Base-by-base conservation (phyloP, 805 yeast genomes). In the Nadsonia fulvescens region DNA sequence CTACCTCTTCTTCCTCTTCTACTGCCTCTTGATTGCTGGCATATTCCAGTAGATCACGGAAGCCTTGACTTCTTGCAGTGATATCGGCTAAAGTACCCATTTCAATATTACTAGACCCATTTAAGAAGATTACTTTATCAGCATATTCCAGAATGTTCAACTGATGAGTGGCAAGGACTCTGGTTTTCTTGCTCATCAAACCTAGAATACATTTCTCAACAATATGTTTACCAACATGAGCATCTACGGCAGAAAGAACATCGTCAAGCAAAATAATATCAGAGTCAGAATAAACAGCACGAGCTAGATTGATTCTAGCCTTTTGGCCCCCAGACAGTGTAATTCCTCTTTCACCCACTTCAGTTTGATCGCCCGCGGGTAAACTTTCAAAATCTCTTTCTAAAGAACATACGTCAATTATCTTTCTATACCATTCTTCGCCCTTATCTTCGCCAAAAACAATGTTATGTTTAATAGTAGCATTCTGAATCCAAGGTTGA, bases 251-350 rank as follows among this genome's bases (percentile, higher is more conserved):
- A 54, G 81, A 69, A 32, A 81, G 54, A 6, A 78, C 82, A 46
- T 79, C 93, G 43, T 79, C 93, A 30, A 79, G 51, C 24, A 79
- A 46, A 8, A 76, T 53, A 20, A 76, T 64, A 34, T 75, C 81
- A 11, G 63, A 56, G 20, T 64, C 58, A 12, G 67, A 63, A 39
- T 79, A 79, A 1, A 74, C 79, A 2, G 89, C 76, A 38, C 93
- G 62, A 1, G 93, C 93, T 27, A 79, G 54, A 39, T 70, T 70
- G 34, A 79, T 70, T 45, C 93, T 65, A 1, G 92, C 89, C 53
- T 79, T 81, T 46, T 79, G 93, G 25, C 93, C 93, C 27, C 93
- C 93, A 6, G 89, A 75, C 23, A 79, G 52, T 0, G 89, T 81
- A 31, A 81, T 73, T 39, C 93, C 93, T 35, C 83, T 62, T 45